A percentile compares a stretch with the other conserved stretches of the same genome.
Conservation (phyloP, 495 filamentous ascomycete species). For the Alectoria sarmentosa region DNA sequence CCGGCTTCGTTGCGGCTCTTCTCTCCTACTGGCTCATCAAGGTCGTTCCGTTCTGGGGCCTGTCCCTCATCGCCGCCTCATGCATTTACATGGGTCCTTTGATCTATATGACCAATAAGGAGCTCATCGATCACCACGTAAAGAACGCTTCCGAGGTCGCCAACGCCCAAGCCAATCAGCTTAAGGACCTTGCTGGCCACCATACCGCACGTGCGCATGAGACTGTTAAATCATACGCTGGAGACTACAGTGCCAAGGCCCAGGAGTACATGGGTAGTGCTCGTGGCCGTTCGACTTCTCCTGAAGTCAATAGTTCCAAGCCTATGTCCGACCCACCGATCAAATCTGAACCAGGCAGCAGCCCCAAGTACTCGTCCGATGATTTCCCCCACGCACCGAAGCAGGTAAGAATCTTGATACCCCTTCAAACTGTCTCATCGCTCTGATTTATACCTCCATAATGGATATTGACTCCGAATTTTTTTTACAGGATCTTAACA, state of each 20-base stretch:
- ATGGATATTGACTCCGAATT: neutral
- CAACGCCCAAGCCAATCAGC: conserved; percentile 72
- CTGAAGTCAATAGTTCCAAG: conserved; percentile 37
- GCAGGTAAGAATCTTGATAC: conserved; percentile 14
- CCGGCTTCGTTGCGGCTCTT: conserved; percentile 70
- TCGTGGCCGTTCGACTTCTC: conserved; percentile 44
- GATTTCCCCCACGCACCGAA: conserved; percentile 60
- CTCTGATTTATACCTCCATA: neutral
- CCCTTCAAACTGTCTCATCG: neutral
- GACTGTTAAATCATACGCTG: conserved; percentile 70
- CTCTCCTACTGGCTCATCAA: conserved; percentile 91
- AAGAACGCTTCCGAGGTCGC: conserved; percentile 61
- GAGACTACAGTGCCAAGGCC: conserved; percentile 79
- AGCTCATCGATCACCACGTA: conserved; percentile 84
- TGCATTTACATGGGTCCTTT: conserved; percentile 80
- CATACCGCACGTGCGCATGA: conserved; percentile 72
- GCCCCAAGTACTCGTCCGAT: conserved; percentile 29
- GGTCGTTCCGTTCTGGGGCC: conserved; percentile 87
- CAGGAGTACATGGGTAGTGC: conserved; percentile 59
- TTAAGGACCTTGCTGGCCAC: conserved; percentile 72
- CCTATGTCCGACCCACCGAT: conserved; percentile 33
- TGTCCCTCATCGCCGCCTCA: conserved; percentile 69
- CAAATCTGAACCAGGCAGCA: conserved; percentile 34
- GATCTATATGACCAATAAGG: conserved; percentile 86
- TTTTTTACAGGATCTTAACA: conserved; percentile 32